Base-by-base conservation (phyloP, 345 rosid genomes). In the Acer campestre region DNA sequence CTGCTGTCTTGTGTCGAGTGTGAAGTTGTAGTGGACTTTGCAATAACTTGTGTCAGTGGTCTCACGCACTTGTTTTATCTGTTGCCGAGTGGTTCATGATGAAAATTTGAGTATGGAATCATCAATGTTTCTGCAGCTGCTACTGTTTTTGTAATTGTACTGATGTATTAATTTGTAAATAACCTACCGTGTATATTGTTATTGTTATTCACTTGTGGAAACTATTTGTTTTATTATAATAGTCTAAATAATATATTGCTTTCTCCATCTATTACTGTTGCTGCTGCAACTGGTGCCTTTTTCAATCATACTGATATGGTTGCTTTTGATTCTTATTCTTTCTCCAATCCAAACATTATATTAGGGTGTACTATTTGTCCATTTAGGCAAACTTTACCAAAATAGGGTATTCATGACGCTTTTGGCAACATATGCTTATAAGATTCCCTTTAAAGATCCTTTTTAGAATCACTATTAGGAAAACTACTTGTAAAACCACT, bases 71-170 rank as follows among this genome's bases (percentile, higher is more conserved):
- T 68, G 2, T 35, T 73, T 1, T 31, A 46, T 71, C 55, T 9
- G 35, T 31, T 42, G 27, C 2, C n/a, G 72, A 46, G 14, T 66
- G 77, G 61, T 67, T 71, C 62, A 8, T 42, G 65, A 46, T 66
- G 71, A 68, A 66, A 75, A 59, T 8, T 27, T 74, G 61, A 44
- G 61, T 62, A 65, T 59, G 3, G 51, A 61, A 10, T 38, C 67
- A 62, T 68, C 10, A 71, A 17, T 71, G 70, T 51, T 56, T 72
- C 74, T 59, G 42, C 38, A 35, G 6, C 38, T 35, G 38, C 27
- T n/a, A 38, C 42, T 73, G 51, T 18, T 51, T 9, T 1, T 71
- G 53, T 65, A n/a, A 51, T 14, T 64, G n/a, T 8, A 66, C n/a
- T 51, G 46, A 65, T 35, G 22, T 75, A 6, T 64, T 5, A 25